These are phyloP conservation scores for Silene latifolia DNA, from an alignment of 148 eudicot species.

Conservation along the genomic window DNA sequence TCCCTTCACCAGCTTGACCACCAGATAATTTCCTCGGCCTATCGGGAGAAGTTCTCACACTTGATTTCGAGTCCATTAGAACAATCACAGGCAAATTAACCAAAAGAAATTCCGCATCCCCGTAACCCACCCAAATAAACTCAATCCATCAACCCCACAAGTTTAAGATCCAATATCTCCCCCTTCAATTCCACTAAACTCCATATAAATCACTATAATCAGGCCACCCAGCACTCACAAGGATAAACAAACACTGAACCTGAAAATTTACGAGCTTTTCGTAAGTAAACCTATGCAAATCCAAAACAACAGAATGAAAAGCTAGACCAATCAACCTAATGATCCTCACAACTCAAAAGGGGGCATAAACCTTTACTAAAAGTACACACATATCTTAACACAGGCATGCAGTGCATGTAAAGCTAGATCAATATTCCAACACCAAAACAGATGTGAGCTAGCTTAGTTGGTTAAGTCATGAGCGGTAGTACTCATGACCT, in stretches of 20 bases:
- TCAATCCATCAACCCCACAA: constrained; percentile 21
- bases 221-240: constrained; percentile 18
- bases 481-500: too few relatives aligned
- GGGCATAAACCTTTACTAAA: background rate
- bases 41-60: constrained; percentile 34
- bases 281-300: background rate
- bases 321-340: background rate
- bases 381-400: background rate
- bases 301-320: background rate
- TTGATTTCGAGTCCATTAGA: constrained; percentile 54
- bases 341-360: constrained; percentile 2
- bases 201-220: constrained; percentile 24
- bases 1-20: constrained; percentile 32
- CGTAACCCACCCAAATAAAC: constrained; percentile 26
- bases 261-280: constrained; percentile 1
- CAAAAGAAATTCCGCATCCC: constrained; percentile 20
- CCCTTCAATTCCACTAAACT: constrained; percentile 34
- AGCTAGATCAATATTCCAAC: constrained; percentile 22
- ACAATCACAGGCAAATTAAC: constrained; percentile 14
- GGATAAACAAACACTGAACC: background rate
- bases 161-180: constrained; percentile 19
- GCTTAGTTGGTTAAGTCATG: too few relatives aligned
- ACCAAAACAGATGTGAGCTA: background rate
- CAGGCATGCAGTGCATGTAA: constrained; percentile 21
- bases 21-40: constrained; percentile 34